These are phyloP conservation scores for Alnus rubra DNA, from an alignment of 306 rosid genomes.

Conservation along the genomic window DNA sequence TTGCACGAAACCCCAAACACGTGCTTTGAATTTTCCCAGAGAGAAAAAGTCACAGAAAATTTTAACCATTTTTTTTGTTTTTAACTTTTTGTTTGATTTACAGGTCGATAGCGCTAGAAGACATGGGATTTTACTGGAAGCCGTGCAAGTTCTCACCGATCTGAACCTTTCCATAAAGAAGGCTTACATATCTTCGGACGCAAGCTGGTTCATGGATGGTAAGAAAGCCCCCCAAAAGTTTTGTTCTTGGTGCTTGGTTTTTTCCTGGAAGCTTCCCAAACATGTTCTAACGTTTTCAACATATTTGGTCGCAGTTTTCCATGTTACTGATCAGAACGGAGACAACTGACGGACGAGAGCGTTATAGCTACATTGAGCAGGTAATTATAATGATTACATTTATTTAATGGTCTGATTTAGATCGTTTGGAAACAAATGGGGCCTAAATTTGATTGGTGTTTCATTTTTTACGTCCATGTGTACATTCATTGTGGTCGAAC, in stretches of 20 bases:
- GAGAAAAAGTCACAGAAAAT: not conserved
- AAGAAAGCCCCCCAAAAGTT: constrained; percentile 4
- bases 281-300: not conserved
- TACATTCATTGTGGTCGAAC: constrained; percentile 51
- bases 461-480: constrained; percentile 59
- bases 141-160: constrained; percentile 86
- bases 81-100: constrained; percentile 22
- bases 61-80: not conserved
- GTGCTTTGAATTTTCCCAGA: constrained; percentile 6
- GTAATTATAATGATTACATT: constrained; percentile 34
- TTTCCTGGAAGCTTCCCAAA: constrained; percentile 4
- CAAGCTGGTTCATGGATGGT: constrained; percentile 99
- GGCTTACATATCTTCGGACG: constrained; percentile 93
- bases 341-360: constrained; percentile 73
- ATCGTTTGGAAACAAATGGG: too few relatives aligned
- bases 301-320: constrained; percentile 63
- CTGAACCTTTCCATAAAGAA: constrained; percentile 76
- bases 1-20: constrained; percentile 15
- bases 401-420: not conserved
- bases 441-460: not conserved
- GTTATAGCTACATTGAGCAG: constrained; percentile 82
- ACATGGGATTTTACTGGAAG: constrained; percentile 82
- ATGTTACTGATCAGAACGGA: constrained; percentile 80
- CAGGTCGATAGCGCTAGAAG: constrained; percentile 95
- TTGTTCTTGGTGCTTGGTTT: too few relatives aligned